Evolutionary conservation across 148 eudicot species (phyloP), one percentile per base, ranked within the genome.

Genomic region (Silene uniflora): DNA sequence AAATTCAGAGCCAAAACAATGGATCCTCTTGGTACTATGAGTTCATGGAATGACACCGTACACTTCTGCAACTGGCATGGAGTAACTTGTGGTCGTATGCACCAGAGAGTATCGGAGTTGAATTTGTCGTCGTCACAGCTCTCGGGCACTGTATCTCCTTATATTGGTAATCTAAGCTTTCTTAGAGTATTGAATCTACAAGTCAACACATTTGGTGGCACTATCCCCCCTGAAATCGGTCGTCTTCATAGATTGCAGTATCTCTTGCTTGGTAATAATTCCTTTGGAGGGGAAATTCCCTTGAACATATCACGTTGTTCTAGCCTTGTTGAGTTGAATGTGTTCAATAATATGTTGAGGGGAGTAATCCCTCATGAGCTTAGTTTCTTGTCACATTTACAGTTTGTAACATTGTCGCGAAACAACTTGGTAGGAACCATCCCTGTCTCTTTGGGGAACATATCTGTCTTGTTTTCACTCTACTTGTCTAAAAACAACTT

Each of bases 111-210:
- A 18, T 63, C 47, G 3, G 22, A 77, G 55, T 24, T 82, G 42
- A 2, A 19, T 3, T 74, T 75, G 6, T 52, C 22, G 32, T 29
- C 32, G 2, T 29, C 32, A 0, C n/a, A 62, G 17, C 78, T 77
- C 24, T 58, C 52, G n/a, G 81, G 81, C 6, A 16, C 71, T 3
- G 10, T 81, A 29, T 77, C 83, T 54, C 83, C 83, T 0, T 77
- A 16, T 16, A 4, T 81, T 23, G 83, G 83, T 13, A 80, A 80
- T 67, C 25, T 80, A 72, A 80, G 73, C 76, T 80, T 80, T 23
- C 10, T 76, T 5, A 58, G n/a, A 23, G 75, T 2, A 25, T 1
- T 81, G 10, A 9, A 47, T 6, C 78, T 81, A 7, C 47, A 62
- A 1, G 39, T 56, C 18, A 69, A 83, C 44, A 79, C 59, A 17